These are phyloP conservation scores for Hypoxylon sp. DNA, from an alignment of 2,329 filamentous ascomycete genomes.

Conservation along the genomic window DNA sequence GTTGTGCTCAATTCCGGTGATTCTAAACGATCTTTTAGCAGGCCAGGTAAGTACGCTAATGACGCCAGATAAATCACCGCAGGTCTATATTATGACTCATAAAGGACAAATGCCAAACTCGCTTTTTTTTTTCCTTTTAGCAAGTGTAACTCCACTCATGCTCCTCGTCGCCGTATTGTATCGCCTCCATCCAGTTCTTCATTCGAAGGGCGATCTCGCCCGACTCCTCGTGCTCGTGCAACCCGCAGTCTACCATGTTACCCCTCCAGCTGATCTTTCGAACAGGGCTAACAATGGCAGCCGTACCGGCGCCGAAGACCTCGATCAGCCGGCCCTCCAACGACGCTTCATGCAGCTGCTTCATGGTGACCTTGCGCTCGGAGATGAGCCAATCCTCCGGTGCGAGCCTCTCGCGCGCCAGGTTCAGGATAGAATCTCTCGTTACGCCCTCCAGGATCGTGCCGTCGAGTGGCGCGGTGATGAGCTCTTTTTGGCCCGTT, in stretches of 20 bases:
- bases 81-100: conserved; percentile 27
- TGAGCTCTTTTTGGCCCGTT: conserved; percentile 89
- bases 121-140: conserved; percentile 33
- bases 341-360: conserved; percentile 82
- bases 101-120: conserved; percentile 12
- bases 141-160: conserved; percentile 86
- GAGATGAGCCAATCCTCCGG: conserved; percentile 89
- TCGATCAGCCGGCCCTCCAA: conserved; percentile 89
- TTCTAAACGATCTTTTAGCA: conserved; percentile 23
- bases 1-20: conserved; percentile 12
- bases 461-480: conserved; percentile 96
- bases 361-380: conserved; percentile 94
- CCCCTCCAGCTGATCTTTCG: conserved; percentile 91
- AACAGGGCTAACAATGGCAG: conserved; percentile 92
- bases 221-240: conserved; percentile 84
- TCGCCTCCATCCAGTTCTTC: conserved; percentile 96
- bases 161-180: conserved; percentile 94
- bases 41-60: conserved; percentile 32
- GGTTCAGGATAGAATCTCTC: conserved; percentile 86
- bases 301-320: conserved; percentile 93
- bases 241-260: conserved; percentile 82
- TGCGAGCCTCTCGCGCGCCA: conserved; percentile 84
- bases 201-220: conserved; percentile 86
- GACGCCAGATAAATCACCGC: conserved; percentile 32
- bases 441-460: conserved; percentile 97